Conservation (phyloP, 2,329 filamentous ascomycete species). For the Drechslerella coelobrocha region DNA sequence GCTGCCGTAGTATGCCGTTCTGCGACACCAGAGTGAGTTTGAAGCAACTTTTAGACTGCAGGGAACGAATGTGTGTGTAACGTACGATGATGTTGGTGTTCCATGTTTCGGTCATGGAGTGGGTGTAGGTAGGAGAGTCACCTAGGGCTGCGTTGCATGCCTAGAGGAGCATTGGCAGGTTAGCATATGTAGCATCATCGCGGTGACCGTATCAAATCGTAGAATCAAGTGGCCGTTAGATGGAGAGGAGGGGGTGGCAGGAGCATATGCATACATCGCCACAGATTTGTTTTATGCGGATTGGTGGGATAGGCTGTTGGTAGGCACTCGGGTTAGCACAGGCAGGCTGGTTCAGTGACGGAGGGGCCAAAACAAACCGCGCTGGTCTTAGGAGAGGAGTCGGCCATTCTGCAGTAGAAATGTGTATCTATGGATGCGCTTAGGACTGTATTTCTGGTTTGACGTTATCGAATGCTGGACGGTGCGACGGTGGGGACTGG, state of each 20-base stretch:
- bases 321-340: not conserved
- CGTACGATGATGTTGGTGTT: slow-evolving; percentile 91
- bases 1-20: slow-evolving; percentile 77
- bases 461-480: not conserved
- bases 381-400: slow-evolving; percentile 25
- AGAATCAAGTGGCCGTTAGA: slow-evolving; percentile 29
- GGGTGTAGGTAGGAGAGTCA: slow-evolving; percentile 80
- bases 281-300: slow-evolving; percentile 82
- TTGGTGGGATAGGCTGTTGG: slow-evolving; percentile 73
- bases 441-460: not conserved
- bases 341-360: slow-evolving; percentile 4
- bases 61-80: slow-evolving; percentile 51
- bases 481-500: not conserved
- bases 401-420: slow-evolving; percentile 18
- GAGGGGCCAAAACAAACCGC: slow-evolving; percentile 25
- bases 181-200: slow-evolving; percentile 26
- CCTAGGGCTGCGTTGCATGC: slow-evolving; percentile 82
- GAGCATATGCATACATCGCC: slow-evolving; percentile 70
- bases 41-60: slow-evolving; percentile 1
- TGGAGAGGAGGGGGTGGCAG: not conserved
- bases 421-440: not conserved
- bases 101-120: slow-evolving; percentile 83
- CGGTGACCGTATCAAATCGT: not conserved
- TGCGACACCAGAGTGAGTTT: slow-evolving; percentile 56
- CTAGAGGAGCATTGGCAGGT: slow-evolving; percentile 60